Conservation (phyloP, 75 land plant species). For the Gnetum montanum region DNA sequence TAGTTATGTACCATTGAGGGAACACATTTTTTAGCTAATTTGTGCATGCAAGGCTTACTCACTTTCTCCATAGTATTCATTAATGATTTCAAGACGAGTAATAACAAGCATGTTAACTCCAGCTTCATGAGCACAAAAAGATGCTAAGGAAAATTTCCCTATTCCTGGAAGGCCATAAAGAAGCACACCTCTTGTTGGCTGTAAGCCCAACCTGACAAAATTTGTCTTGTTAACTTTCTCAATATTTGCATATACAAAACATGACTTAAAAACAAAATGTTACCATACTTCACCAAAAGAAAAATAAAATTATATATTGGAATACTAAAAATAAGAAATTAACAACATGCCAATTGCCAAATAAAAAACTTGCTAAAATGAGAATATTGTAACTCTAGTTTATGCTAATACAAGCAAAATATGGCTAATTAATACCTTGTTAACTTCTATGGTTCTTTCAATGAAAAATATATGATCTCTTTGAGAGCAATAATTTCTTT, state of each 20-base stretch:
- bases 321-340: neutral
- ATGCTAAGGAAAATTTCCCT: constrained; percentile 86
- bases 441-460: constrained; percentile 28
- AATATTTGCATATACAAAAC: no score
- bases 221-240: neutral
- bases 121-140: constrained; percentile 53
- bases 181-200: constrained; percentile 66
- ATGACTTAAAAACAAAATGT: no score
- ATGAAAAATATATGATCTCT: constrained; percentile 61
- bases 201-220: constrained; percentile 24
- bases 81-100: constrained; percentile 79
- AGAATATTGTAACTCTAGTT: neutral
- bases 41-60: constrained; percentile 62
- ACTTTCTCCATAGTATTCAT: constrained; percentile 86
- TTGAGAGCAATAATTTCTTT: constrained; percentile 56
- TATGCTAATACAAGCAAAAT: no score
- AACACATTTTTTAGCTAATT: constrained; percentile 44
- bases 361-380: no score
- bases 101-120: constrained; percentile 72
- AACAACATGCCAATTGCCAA: no score
- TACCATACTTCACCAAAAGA: no score
- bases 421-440: constrained; percentile 50
- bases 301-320: neutral
- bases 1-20: constrained; percentile 75
- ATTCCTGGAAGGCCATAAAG: constrained; percentile 96